These are phyloP conservation scores for Lactifluus volemus DNA, from an alignment of 768 basidiomycete genomes.

Conservation along the genomic window DNA sequence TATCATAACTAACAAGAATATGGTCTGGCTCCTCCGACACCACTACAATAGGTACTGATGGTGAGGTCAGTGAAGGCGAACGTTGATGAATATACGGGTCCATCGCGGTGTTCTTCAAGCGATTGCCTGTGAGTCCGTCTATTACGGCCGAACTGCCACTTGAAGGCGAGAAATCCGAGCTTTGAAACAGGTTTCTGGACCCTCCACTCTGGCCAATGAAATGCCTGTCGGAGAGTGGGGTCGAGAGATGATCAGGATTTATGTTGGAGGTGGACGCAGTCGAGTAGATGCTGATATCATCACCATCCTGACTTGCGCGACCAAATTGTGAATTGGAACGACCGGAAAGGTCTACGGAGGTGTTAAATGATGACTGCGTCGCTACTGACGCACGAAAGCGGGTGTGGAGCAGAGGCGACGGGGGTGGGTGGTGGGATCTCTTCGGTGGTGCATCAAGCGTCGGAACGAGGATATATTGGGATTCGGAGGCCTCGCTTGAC, in stretches of 20 bases:
- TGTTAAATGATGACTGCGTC: conserved; percentile 28
- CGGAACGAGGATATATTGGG: not conserved
- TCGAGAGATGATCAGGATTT: conserved; percentile 24
- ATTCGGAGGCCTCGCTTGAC: not conserved
- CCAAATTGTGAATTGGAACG: conserved; percentile 14
- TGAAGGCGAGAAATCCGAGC: not conserved
- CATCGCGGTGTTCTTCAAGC: conserved; percentile 1
- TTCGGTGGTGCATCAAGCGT: conserved; percentile 13
- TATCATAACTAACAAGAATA: not conserved
- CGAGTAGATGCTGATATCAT: conserved; percentile 33
- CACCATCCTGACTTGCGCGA: conserved; percentile 10
- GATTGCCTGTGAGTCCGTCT: not conserved
- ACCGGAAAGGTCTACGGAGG: conserved; percentile 6
- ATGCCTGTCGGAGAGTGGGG: not conserved
- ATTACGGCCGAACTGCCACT: not conserved
- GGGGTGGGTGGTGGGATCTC: conserved; percentile 23
- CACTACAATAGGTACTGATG: conserved; percentile 41
- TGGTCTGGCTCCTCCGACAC: conserved; percentile 34
- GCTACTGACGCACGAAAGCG: conserved; percentile 36
- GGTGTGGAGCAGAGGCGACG: conserved; percentile 43
- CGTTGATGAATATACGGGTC: conserved; percentile 20
- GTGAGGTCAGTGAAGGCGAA: conserved; percentile 9
- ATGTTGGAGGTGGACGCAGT: conserved; percentile 28
- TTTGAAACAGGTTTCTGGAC: not conserved
- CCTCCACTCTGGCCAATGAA: not conserved